Percentiles rank a stretch among this genome's conserved stretches.
These are phyloP conservation scores for Dianthus caryophyllus DNA, from an alignment of 148 eudicot genomes.

Conservation along the genomic window DNA sequence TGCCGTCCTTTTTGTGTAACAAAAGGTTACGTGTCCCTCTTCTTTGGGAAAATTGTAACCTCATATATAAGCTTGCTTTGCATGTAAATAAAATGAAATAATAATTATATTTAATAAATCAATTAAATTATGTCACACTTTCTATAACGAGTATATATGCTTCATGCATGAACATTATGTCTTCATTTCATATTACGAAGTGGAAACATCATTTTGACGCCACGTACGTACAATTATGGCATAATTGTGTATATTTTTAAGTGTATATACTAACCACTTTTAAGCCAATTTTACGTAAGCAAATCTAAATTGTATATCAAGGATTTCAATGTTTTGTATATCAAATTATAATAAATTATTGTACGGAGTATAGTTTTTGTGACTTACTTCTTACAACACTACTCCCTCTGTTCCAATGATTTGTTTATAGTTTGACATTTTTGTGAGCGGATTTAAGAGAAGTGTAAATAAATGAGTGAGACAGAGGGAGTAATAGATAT, in stretches of 20 bases:
- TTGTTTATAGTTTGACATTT: too few relatives aligned
- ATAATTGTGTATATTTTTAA: neutral
- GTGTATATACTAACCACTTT: constrained; percentile 10
- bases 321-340: too few relatives aligned
- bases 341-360: neutral
- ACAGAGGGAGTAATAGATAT: too few relatives aligned
- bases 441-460: too few relatives aligned
- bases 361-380: neutral
- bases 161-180: constrained; percentile 6
- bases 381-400: too few relatives aligned
- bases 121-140: constrained; percentile 19
- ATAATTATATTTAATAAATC: neutral
- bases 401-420: too few relatives aligned
- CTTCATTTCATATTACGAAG: constrained; percentile 15
- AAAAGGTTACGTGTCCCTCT: constrained; percentile 64
- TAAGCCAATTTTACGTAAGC: constrained; percentile 14
- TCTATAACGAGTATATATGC: constrained; percentile 16
- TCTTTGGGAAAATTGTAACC: constrained; percentile 25
- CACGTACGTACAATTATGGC: constrained; percentile 16
- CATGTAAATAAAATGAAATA: neutral
- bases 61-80: neutral
- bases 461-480: too few relatives aligned
- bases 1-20: constrained; percentile 70
- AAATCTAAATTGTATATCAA: neutral
- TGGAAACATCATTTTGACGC: constrained; percentile 7